These are phyloP conservation scores for Quaeritorhiza haematococci DNA, from an alignment of 371 early-diverging fungal genomes.

Conservation along the genomic window DNA sequence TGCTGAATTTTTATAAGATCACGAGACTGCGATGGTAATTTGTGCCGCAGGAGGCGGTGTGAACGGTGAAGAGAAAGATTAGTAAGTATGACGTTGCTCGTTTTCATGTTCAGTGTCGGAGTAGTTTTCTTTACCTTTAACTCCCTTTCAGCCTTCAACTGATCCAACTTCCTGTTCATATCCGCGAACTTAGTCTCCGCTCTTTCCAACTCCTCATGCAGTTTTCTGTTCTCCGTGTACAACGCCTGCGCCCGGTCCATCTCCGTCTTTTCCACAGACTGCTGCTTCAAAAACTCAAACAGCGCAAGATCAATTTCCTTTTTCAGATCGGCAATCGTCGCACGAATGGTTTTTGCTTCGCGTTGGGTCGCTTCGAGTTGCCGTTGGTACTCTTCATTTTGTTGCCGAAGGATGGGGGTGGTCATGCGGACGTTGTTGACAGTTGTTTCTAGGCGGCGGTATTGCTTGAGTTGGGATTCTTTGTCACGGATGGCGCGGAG, in stretches of 20 bases:
- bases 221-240: slow-evolving; percentile 27
- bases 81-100: slow-evolving; percentile 1
- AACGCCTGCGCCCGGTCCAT: slow-evolving; percentile 26
- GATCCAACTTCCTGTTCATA: slow-evolving; percentile 24
- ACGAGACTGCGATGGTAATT: slow-evolving; percentile 28
- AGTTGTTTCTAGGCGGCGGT: slow-evolving; percentile 41
- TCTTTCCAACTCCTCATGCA: slow-evolving; percentile 41
- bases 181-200: slow-evolving; percentile 10
- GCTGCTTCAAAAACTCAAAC: slow-evolving; percentile 40
- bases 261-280: slow-evolving; percentile 35
- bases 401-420: slow-evolving; percentile 33
- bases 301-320: slow-evolving; percentile 40
- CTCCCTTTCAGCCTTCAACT: slow-evolving; percentile 40
- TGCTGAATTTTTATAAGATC: slow-evolving; percentile 43
- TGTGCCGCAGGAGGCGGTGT: no score
- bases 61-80: slow-evolving; percentile 2
- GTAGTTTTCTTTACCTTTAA: slow-evolving; percentile 27
- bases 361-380: slow-evolving; percentile 26
- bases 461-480: slow-evolving; percentile 42
- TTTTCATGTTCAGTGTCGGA: no score
- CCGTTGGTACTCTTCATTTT: slow-evolving; percentile 31
- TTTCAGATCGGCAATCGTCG: slow-evolving; percentile 24
- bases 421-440: slow-evolving; percentile 45
- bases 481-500: slow-evolving; percentile 47
- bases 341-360: slow-evolving; percentile 30